phyloP scores from a whole-genome alignment of 352 stramenopile genomes.

The Phytophthora nicotianae region DNA sequence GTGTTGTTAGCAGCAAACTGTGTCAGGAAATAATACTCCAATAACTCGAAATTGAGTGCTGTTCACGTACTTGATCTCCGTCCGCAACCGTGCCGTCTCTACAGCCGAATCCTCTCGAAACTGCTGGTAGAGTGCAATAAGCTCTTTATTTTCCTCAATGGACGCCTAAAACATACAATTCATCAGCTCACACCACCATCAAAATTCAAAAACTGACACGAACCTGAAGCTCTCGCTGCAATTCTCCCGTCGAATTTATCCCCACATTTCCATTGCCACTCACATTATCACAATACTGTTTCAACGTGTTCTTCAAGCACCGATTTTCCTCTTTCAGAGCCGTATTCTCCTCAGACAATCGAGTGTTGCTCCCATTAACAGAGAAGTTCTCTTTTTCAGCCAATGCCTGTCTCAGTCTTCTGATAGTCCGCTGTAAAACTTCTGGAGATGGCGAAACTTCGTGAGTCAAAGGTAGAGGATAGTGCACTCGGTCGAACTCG shows the following conservation, averaged over 20 bases:
- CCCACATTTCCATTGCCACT: slow-evolving; percentile 3
- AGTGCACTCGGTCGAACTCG: slow-evolving; percentile 95
- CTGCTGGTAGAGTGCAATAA: slow-evolving; percentile 77
- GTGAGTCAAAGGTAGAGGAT: slow-evolving; percentile 85
- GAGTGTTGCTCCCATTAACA: slow-evolving; percentile 1
- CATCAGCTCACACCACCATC: neutral
- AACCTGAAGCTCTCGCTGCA: slow-evolving; percentile 59
- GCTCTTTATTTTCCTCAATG: slow-evolving; percentile 75
- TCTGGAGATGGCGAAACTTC: slow-evolving; percentile 70
- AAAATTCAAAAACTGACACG: neutral
- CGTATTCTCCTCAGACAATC: slow-evolving; percentile 48
- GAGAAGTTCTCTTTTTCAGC: slow-evolving; percentile 19
- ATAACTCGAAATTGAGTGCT: neutral
- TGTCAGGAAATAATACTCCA: neutral
- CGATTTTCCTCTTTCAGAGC: slow-evolving; percentile 66
- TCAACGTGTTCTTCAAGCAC: slow-evolving; percentile 67
- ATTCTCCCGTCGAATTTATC: slow-evolving; percentile 42
- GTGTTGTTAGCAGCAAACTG: neutral
- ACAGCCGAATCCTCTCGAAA: slow-evolving; percentile 57
- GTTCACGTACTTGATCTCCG: slow-evolving; percentile 59
- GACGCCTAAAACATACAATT: slow-evolving; percentile 43
- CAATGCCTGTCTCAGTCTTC: slow-evolving; percentile 49
- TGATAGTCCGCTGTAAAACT: slow-evolving; percentile 83
- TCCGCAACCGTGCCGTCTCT: slow-evolving; percentile 53
- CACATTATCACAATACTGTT: slow-evolving; percentile 49